Base-by-base conservation (phyloP, 75 land plant species). In the Larix kaempferi region DNA sequence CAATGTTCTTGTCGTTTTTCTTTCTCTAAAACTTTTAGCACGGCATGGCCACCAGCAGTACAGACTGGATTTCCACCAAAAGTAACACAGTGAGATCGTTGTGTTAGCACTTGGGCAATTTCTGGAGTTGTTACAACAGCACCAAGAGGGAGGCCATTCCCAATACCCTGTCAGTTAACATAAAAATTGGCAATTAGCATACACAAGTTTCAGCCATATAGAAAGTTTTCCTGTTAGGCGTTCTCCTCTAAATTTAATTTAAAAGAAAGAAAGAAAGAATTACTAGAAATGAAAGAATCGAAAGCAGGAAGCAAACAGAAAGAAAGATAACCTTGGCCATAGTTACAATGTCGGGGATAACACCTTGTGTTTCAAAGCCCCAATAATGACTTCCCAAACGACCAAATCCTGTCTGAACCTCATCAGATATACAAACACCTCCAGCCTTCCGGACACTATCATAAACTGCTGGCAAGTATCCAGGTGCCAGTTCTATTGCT, bases 1-100 rank as follows among this genome's bases (percentile, higher is more conserved):
- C 95, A 92, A 78, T 95, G 94, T 69, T 97, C 82, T 78, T 97
- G 99, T 75, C 96, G 88, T 75, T 94, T 89, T 75, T 97, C 99
- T 57, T 88, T 95, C 71, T 97, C 95, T 27, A 97, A 74, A 56
- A 95, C 98, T 71, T 85, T 85, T 58, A 97, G 84, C 74, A 97
- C 99, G 78, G 98, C 98, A 78, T 80, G 89, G n/a, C 95, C 99
- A 25, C 94, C 99, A 27, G 99, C 93, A 27, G 98, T 87, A 76
- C 98, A 94, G 16, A 88, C 91, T 21, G 99, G 99, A 73, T 95
- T 97, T n/a, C 99, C 99, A 59, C 99, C 98, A 78, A 96, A 97
- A 39, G 99, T 97, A 78, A 95, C 95, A 81, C 89, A 97, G 80
- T 92, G 94, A 64, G 78, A 79, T 21, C 97, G 79, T 13, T 87